A percentile compares a stretch with the other conserved stretches of the same genome.
These are phyloP conservation scores for Sporodiniella umbellata DNA, from an alignment of 371 early-diverging fungal genomes.

Conservation along the genomic window DNA sequence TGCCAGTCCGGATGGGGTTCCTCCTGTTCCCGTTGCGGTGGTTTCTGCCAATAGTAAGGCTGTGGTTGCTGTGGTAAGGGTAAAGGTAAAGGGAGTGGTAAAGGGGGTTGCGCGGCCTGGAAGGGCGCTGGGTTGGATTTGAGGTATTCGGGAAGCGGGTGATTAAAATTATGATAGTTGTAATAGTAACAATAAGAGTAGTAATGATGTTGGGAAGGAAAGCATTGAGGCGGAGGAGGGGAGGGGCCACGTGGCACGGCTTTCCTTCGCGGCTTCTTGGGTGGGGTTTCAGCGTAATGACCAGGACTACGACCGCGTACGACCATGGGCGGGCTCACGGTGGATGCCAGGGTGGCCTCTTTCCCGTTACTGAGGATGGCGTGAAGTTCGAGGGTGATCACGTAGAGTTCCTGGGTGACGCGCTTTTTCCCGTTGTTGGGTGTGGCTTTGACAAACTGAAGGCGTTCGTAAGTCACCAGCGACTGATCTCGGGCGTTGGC, in stretches of 20 bases:
- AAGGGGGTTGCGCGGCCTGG: background rate
- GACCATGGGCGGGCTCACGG: conserved; percentile 71
- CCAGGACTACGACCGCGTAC: conserved; percentile 90
- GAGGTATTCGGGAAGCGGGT: background rate
- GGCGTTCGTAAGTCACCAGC: conserved; percentile 68
- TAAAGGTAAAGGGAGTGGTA: background rate
- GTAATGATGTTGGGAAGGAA: conserved; percentile 9
- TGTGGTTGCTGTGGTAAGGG: no score
- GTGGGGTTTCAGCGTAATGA: conserved; percentile 78
- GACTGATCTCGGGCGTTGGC: conserved; percentile 31
- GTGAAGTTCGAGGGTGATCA: conserved; percentile 58
- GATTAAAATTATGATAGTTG: background rate
- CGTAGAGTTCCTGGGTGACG: conserved; percentile 85
- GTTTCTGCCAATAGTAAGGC: no score
- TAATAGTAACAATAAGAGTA: conserved; percentile 6
- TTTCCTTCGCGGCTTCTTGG: no score
- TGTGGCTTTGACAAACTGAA: conserved; percentile 92
- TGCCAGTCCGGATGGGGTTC: no score
- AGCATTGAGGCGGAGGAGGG: no score
- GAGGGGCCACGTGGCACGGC: no score
- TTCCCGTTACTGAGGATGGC: conserved; percentile 50
- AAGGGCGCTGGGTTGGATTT: background rate
- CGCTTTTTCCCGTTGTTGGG: conserved; percentile 84
- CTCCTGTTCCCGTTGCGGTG: no score
- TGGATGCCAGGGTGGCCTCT: conserved; percentile 55